Evolutionary conservation across 805 yeast species (phyloP).

Genomic region (Naumovozyma baii): DNA sequence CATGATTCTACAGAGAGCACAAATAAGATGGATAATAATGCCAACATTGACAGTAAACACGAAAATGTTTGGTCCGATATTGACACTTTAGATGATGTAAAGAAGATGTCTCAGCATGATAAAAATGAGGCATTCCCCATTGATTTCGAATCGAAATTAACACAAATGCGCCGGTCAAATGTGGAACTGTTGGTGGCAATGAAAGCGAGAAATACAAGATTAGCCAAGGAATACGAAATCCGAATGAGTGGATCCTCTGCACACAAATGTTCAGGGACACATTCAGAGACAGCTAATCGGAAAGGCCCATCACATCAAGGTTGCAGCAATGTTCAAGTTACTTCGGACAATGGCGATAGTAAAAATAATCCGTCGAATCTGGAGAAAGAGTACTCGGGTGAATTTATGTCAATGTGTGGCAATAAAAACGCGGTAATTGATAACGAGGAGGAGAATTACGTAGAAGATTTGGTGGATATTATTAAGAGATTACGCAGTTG

Average conservation of each 20-base stretch:
- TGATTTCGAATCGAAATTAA: conserved; percentile 30
- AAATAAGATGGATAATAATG: background rate
- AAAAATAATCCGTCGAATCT: background rate
- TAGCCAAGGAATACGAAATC: conserved; percentile 6
- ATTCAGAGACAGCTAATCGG: no score
- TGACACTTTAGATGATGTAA: conserved; percentile 75
- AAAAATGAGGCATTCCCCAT: conserved; percentile 36
- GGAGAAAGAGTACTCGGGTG: background rate
- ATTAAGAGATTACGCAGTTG: background rate
- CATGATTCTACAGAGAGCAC: background rate
- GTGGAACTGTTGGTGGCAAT: conserved; percentile 31
- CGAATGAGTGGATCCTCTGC: background rate
- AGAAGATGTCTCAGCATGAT: conserved; percentile 43
- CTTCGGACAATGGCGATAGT: background rate
- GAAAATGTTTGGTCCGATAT: conserved; percentile 82
- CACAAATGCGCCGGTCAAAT: conserved; percentile 50
- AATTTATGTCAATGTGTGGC: background rate
- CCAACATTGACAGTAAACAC: conserved; percentile 38
- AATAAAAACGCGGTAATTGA: background rate
- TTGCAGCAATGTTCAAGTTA: no score
- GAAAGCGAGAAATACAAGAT: conserved; percentile 24
- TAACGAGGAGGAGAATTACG: background rate
- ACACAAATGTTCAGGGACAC: background rate
- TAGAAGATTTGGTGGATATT: background rate
- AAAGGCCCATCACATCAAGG: no score